Evolutionary conservation across 2,329 filamentous ascomycete genomes (phyloP).

Genomic region (Orbilia javanica): DNA sequence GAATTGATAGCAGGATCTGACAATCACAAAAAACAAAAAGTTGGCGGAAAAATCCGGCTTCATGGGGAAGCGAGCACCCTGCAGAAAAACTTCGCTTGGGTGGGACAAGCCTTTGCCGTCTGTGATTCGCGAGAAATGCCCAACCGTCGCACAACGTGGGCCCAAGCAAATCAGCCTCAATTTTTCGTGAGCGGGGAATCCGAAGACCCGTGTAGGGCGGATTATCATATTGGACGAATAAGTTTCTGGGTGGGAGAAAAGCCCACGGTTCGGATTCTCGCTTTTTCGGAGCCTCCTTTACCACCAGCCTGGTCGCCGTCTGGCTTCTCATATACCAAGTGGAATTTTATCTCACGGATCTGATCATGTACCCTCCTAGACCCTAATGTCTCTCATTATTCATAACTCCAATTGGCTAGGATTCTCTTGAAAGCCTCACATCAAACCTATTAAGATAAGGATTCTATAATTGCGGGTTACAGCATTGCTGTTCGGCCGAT

Average conservation of each 20-base stretch:
- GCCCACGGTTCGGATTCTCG: too few species aligned
- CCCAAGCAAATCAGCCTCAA: conserved; percentile 14
- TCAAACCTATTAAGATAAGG: not conserved
- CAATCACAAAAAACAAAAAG: conserved; percentile 16
- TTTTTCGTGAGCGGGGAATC: not conserved
- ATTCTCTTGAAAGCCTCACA: not conserved
- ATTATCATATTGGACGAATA: not conserved
- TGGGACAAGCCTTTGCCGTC: conserved; percentile 3
- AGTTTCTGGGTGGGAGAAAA: not conserved
- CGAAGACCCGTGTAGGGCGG: not conserved
- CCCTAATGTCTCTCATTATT: conserved; percentile 9
- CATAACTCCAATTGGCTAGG: not conserved
- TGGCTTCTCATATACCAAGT: not conserved
- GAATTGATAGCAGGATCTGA: conserved; percentile 11
- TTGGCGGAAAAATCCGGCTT: conserved; percentile 25
- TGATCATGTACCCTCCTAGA: not conserved
- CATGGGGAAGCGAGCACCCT: conserved; percentile 27
- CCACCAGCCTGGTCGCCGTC: not conserved
- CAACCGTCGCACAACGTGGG: conserved; percentile 1
- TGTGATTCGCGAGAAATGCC: not conserved
- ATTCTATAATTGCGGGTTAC: not conserved
- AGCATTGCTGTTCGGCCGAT: not conserved
- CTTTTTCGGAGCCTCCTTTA: not conserved
- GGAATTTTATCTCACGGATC: not conserved
- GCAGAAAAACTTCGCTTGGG: conserved; percentile 4